Base-by-base conservation (phyloP, 129 eudicot genomes). In the Arctium lappa region DNA sequence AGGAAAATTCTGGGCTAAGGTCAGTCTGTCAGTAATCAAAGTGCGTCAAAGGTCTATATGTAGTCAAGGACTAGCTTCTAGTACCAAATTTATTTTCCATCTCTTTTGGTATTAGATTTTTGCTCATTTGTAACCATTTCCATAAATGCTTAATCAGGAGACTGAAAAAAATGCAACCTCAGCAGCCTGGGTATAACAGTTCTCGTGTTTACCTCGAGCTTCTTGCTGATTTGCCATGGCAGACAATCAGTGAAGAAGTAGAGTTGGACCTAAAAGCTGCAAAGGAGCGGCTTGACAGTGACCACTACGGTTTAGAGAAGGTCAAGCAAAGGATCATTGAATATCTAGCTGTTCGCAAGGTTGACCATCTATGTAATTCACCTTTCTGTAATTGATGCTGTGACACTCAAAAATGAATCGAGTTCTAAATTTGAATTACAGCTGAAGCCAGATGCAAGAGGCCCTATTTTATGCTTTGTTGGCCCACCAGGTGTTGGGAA, bases 401-500 rank as follows among this genome's bases (percentile, higher is more conserved):
- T 71, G 63, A n/a, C 22, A 50, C 73, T n/a, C 1, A 15, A 30
- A 73, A 42, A 13, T 73, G 65, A 73, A 69, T 82, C 39, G 29
- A 11, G 27, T 60, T 79, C 31, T 76, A 37, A 81, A 44, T 68
- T 42, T 88, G 76, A 32, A 39, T 69, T 91, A 75, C 97, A 95
- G 99, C 93, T 95, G 73, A 95, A 95, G 77, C 97, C 98, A 73
- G 95, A 91, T 88, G 99, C 99, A 10, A 88, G 94, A 88, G 98
- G 99, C 39, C 99, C 98, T 22, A 90, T 95, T 12, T 84, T 95
- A 89, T 95, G 99, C 86, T 95, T 95, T 85, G 97, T 95, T 72
- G 99, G 99, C 36, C 99, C 99, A 83, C 99, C 99, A 50, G 99
- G 99, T 87, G 99, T 93, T 31, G 98, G 99, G 81, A 95, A 95